phyloP scores from a whole-genome alignment of 2,329 filamentous ascomycete species.

The Graphilbum fragrans region DNA sequence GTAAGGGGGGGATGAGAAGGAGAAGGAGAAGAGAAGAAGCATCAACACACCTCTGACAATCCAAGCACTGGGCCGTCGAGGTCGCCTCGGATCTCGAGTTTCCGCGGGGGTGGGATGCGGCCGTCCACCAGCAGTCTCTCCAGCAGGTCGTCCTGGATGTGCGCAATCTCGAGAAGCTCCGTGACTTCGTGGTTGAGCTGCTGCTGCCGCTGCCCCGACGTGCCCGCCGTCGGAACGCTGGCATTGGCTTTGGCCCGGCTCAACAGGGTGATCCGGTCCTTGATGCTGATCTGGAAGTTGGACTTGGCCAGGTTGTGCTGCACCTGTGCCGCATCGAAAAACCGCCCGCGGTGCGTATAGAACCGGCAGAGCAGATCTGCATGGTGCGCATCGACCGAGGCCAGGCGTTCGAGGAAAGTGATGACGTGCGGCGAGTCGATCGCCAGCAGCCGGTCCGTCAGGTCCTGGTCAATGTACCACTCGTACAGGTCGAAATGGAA shows the following conservation, averaged over 20 bases:
- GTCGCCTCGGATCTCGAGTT: conserved; percentile 48
- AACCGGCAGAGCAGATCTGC: conserved; percentile 90
- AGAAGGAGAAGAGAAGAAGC: background rate
- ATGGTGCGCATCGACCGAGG: conserved; percentile 58
- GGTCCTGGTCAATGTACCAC: conserved; percentile 83
- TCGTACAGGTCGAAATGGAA: conserved; percentile 97
- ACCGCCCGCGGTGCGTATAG: conserved; percentile 73
- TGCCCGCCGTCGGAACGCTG: conserved; percentile 65
- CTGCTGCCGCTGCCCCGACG: conserved; percentile 72
- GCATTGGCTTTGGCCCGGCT: conserved; percentile 88
- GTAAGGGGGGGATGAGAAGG: background rate
- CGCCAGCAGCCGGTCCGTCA: conserved; percentile 73
- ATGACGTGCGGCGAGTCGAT: conserved; percentile 79
- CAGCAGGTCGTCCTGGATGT: conserved; percentile 86
- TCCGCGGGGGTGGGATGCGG: conserved; percentile 53
- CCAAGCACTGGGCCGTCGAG: conserved; percentile 70
- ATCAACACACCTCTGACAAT: conserved; percentile 65
- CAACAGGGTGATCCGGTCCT: conserved; percentile 78
- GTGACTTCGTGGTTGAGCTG: conserved; percentile 73
- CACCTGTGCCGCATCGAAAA: conserved; percentile 77
- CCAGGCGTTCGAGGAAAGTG: conserved; percentile 70
- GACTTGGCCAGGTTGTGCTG: conserved; percentile 76
- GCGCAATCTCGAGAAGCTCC: conserved; percentile 81
- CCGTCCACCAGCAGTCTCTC: conserved; percentile 63
- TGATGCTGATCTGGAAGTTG: conserved; percentile 67